Evolutionary conservation across 2,329 filamentous ascomycete species (phyloP).

Genomic region (Xylariaceae sp.): DNA sequence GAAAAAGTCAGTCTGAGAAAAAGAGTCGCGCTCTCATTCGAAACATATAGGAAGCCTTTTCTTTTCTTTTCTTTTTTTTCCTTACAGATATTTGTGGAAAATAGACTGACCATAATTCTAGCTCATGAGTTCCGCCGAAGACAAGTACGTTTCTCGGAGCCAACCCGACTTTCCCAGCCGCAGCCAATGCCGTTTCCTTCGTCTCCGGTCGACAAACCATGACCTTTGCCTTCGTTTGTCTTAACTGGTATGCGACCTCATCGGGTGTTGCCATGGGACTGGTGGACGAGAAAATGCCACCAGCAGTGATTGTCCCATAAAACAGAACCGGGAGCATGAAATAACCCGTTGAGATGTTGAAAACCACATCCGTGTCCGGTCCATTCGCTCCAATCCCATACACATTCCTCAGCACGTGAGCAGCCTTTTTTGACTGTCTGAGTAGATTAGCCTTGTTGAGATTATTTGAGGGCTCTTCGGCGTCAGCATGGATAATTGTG

Average conservation of each 20-base stretch:
- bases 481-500: conserved; percentile 55
- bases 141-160: conserved; percentile 47
- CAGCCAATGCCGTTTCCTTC: conserved; percentile 45
- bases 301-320: conserved; percentile 23
- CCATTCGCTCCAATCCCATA: conserved; percentile 23
- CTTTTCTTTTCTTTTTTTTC: too few species aligned
- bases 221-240: conserved; percentile 37
- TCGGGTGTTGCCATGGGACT: conserved; percentile 23
- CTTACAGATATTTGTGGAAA: too few species aligned
- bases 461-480: conserved; percentile 49
- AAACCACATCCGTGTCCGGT: conserved; percentile 23
- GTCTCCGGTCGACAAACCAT: conserved; percentile 48
- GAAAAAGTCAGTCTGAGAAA: too few species aligned
- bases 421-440: conserved; percentile 49
- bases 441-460: conserved; percentile 53
- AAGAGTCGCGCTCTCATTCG: too few species aligned
- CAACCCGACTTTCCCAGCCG: conserved; percentile 46
- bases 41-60: too few species aligned
- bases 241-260: conserved; percentile 35
- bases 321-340: conserved; percentile 27
- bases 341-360: conserved; percentile 24
- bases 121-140: conserved; percentile 39
- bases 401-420: conserved; percentile 49
- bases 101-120: conserved; percentile 27
- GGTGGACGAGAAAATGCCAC: conserved; percentile 26